Conservation (phyloP, 2,329 filamentous ascomycete genomes). For the Colletotrichum sp. region DNA sequence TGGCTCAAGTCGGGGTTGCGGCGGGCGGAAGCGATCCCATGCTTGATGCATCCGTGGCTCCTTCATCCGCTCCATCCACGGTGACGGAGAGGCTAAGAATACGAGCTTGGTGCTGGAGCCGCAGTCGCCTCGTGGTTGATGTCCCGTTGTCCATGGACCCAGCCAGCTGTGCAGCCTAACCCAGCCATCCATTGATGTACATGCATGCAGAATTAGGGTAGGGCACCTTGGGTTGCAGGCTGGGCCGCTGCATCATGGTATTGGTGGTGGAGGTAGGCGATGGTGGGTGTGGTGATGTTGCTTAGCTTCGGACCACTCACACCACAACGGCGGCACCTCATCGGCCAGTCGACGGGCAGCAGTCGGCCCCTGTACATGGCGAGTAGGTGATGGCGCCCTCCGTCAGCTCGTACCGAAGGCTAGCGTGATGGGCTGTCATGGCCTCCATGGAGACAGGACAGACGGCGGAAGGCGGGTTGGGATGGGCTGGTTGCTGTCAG, state of each 20-base stretch:
- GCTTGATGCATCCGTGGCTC: constrained; percentile 4
- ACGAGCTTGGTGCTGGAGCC: not conserved
- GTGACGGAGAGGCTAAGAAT: not conserved
- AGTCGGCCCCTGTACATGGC: not conserved
- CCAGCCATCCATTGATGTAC: not conserved
- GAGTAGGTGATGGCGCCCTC: not conserved
- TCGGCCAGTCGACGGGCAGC: not conserved
- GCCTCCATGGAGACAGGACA: not conserved
- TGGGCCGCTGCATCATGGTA: not conserved
- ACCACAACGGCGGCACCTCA: not conserved
- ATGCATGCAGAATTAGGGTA: not conserved
- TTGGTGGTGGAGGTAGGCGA: not conserved
- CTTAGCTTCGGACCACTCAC: not conserved
- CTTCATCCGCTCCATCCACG: constrained; percentile 25
- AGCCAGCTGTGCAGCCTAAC: not conserved
- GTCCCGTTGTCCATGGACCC: not conserved
- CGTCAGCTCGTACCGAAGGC: not conserved
- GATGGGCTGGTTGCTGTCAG: not conserved
- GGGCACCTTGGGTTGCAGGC: not conserved
- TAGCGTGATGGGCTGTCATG: not conserved
- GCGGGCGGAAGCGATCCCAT: not conserved
- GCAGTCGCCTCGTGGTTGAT: constrained; percentile 1
- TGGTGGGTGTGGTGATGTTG: not conserved
- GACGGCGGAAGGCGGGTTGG: not conserved
- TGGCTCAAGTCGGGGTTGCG: not conserved